phyloP scores from a whole-genome alignment of 1,284 basidiomycete species.

The Meira nashicola region DNA sequence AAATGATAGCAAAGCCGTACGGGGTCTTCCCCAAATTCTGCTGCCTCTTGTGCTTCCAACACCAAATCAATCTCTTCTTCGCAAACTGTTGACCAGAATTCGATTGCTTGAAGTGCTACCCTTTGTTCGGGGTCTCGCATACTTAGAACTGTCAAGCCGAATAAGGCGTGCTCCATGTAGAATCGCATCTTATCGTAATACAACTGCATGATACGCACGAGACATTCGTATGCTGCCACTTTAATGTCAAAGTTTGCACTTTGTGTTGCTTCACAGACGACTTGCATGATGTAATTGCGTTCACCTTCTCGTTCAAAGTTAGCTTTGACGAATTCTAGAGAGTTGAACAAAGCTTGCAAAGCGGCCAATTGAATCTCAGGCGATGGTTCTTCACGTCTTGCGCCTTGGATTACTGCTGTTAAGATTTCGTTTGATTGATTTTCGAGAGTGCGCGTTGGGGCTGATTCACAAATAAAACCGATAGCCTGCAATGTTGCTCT shows the following conservation, averaged over 20 bases:
- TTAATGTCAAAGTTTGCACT: conserved; percentile 66
- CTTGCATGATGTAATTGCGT: conserved; percentile 99
- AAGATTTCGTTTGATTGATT: conserved; percentile 93
- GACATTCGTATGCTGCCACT: conserved; percentile 69
- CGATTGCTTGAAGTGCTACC: conserved; percentile 91
- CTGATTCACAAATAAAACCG: conserved; percentile 92
- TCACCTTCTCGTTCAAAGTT: conserved; percentile 87
- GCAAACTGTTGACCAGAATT: conserved; percentile 99
- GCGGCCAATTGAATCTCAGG: conserved; percentile 90
- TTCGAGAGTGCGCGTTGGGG: conserved; percentile 69
- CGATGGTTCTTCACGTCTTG: conserved; percentile 84
- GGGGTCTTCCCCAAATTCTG: conserved; percentile 83
- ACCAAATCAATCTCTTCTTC: conserved; percentile 92
- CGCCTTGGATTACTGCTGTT: conserved; percentile 96
- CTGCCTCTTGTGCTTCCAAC: conserved; percentile 89
- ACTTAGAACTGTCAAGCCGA: conserved; percentile 94
- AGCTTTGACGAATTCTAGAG: conserved; percentile 91
- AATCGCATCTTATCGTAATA: conserved; percentile 99
- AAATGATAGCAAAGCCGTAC: conserved; percentile 84
- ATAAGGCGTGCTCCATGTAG: conserved; percentile 98
- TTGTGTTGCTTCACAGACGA: conserved; percentile 97
- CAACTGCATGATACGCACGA: conserved; percentile 92
- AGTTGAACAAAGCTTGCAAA: conserved; percentile 87
- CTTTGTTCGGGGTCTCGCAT: conserved; percentile 91
- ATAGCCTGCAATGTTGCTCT: conserved; percentile 90